Evolutionary conservation across 1,139 yeast genomes (phyloP), one percentile per base, ranked within the genome.

Genomic region (Hemisphaericaspora lyxosophila): DNA sequence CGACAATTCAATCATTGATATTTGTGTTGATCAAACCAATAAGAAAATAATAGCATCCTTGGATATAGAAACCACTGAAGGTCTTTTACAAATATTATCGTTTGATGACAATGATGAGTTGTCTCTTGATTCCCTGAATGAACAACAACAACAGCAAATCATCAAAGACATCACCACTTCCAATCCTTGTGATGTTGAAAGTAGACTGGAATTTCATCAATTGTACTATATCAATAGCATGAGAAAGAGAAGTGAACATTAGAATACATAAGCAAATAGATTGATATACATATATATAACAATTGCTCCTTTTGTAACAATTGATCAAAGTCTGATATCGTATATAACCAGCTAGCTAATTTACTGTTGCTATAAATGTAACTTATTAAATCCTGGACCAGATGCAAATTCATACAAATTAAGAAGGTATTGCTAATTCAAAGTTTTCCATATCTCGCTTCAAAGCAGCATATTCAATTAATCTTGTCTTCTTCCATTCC

Each of bases 221-320:
- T 70, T 87, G 50, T 85, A 83, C 58, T 72, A 73, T 37, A 70
- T 80, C 26, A 73, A 76, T 43, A 73, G 80, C 31, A 70, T 88
- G 50, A 81, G 95, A 55, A 88, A 88, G 64, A 81, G 95, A 60
- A 85, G 94, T 46, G 96, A 87, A 56, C 88, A 85, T 45, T 69
- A 46, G 40, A 18, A 33, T 18, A 26, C 12, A 26, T 7, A 4
- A 25, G 9, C 20, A 19, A 19, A 19, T 27, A 13, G 28, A 15
- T 31, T 6, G 16, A 6, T 22, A 19, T 11, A 12, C 30, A 18
- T 26, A n/a, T 25, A 23, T 14, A 17, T 31, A 12, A n/a, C n/a
- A n/a, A n/a, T n/a, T 19, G n/a, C 7, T 17, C 18, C 6, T n/a
- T 18, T 12, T 11, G 17, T 28, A n/a, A n/a, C n/a, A n/a, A n/a